A percentile compares a stretch with the other conserved stretches of the same genome.
Conservation (phyloP, 2,329 filamentous ascomycete species). For the Septoria petroselini region DNA sequence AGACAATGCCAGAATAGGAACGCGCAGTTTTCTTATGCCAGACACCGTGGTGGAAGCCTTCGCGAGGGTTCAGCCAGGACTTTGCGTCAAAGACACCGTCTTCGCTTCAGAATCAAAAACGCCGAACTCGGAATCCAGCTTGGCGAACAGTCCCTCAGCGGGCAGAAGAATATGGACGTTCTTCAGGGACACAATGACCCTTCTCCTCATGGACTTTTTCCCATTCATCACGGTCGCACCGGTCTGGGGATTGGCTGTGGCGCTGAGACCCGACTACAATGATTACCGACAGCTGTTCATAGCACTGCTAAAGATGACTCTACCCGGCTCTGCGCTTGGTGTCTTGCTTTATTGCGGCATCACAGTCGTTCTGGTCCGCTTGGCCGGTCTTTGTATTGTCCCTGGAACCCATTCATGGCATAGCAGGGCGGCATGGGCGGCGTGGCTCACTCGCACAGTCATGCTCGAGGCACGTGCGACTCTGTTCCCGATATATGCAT, state of each 20-base stretch:
- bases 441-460: slow-evolving; percentile 11
- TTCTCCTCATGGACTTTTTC: slow-evolving; percentile 7
- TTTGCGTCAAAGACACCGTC: slow-evolving; percentile 3
- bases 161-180: slow-evolving; percentile 1
- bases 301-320: slow-evolving; percentile 9
- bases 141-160: slow-evolving; percentile 1
- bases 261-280: slow-evolving; percentile 4
- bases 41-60: slow-evolving; percentile 6
- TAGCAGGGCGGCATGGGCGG: slow-evolving; percentile 13
- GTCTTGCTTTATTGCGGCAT: slow-evolving; percentile 1
- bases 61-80: slow-evolving; percentile 8
- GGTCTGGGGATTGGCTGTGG: slow-evolving; percentile 5
- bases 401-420: slow-evolving; percentile 14
- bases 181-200: slow-evolving; percentile 7
- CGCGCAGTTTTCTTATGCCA: slow-evolving; percentile 11
- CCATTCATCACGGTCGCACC: slow-evolving; percentile 3
- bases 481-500: slow-evolving; percentile 11
- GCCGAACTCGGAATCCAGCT: neutral
- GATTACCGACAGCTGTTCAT: slow-evolving; percentile 1
- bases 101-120: neutral
- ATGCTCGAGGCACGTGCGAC: slow-evolving; percentile 13
- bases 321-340: slow-evolving; percentile 10
- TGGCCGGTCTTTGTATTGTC: slow-evolving; percentile 9
- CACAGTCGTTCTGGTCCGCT: slow-evolving; percentile 6
- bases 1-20: slow-evolving; percentile 3